phyloP scores from a whole-genome alignment of 805 yeast genomes.

The Monosporozyma solicola region DNA sequence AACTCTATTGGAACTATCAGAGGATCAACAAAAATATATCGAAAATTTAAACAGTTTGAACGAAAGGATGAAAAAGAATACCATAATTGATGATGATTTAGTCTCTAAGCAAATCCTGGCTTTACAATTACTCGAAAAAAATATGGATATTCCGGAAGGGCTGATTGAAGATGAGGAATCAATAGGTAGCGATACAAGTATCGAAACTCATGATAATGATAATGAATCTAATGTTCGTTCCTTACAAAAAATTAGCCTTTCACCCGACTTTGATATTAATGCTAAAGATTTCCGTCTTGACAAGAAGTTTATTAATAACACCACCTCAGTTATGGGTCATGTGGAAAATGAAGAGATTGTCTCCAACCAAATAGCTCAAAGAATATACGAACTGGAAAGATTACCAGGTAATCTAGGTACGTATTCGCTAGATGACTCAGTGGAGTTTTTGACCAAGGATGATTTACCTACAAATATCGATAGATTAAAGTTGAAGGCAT shows the following conservation, averaged over 20 bases:
- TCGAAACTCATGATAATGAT: not conserved
- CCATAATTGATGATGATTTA: slow-evolving; percentile 36
- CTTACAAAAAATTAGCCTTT: slow-evolving; percentile 17
- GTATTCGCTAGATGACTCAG: slow-evolving; percentile 35
- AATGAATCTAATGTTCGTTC: not conserved
- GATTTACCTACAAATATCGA: slow-evolving; percentile 42
- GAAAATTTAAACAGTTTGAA: slow-evolving; percentile 27
- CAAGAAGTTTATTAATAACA: slow-evolving; percentile 20
- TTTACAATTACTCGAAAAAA: slow-evolving; percentile 55
- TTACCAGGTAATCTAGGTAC: slow-evolving; percentile 67
- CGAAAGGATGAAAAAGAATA: slow-evolving; percentile 9
- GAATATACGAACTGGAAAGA: slow-evolving; percentile 53
- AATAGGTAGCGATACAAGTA: not conserved
- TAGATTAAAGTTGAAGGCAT: slow-evolving; percentile 51
- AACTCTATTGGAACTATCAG: slow-evolving; percentile 33
- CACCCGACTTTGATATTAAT: slow-evolving; percentile 26
- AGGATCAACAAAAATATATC: slow-evolving; percentile 33
- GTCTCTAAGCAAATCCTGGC: slow-evolving; percentile 53
- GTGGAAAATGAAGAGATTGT: slow-evolving; percentile 45
- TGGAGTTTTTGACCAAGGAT: slow-evolving; percentile 37
- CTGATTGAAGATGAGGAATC: slow-evolving; percentile 34
- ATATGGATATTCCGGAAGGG: slow-evolving; percentile 51
- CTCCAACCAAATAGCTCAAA: slow-evolving; percentile 43
- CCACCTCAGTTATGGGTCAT: slow-evolving; percentile 37
- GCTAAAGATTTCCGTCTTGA: slow-evolving; percentile 24